Evolutionary conservation across 106 monocot species (phyloP).

Genomic region (Iris macrosiphon): DNA sequence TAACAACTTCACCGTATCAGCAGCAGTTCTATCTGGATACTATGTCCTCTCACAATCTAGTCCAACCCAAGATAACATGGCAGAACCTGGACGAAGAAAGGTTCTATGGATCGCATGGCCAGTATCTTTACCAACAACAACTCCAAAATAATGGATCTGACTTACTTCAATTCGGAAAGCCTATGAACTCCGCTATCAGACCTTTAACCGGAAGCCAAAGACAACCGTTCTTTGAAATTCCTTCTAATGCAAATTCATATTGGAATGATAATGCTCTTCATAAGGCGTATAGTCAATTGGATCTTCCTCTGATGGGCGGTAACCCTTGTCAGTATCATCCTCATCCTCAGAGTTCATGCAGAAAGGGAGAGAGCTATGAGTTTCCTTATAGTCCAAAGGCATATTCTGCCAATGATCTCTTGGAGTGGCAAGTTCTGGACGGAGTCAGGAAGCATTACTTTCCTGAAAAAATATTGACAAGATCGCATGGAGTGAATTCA

Average conservation of each 20-base stretch:
- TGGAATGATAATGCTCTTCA: constrained; percentile 3
- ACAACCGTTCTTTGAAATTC: constrained; percentile 9
- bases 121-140: constrained; percentile 4
- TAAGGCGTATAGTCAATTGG: neutral
- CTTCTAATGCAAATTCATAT: constrained; percentile 3
- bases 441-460: constrained; percentile 6
- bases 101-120: constrained; percentile 1
- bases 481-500: constrained; percentile 12
- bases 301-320: neutral
- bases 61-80: constrained; percentile 1
- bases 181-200: constrained; percentile 3
- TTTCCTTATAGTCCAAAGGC: neutral
- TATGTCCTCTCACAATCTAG: constrained; percentile 2
- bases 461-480: constrained; percentile 14
- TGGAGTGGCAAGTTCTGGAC: constrained; percentile 8
- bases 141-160: constrained; percentile 10
- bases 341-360: neutral
- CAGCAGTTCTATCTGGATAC: neutral
- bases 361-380: constrained; percentile 1
- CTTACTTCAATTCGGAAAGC: constrained; percentile 2
- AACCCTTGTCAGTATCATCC: constrained; percentile 1
- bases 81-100: constrained; percentile 9
- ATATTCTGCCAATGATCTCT: neutral
- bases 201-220: constrained; percentile 2
- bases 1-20: constrained; percentile 5